Evolutionary conservation across 768 basidiomycete species (phyloP), one percentile per base, ranked within the genome.

Genomic region (Boletus subparvulus): DNA sequence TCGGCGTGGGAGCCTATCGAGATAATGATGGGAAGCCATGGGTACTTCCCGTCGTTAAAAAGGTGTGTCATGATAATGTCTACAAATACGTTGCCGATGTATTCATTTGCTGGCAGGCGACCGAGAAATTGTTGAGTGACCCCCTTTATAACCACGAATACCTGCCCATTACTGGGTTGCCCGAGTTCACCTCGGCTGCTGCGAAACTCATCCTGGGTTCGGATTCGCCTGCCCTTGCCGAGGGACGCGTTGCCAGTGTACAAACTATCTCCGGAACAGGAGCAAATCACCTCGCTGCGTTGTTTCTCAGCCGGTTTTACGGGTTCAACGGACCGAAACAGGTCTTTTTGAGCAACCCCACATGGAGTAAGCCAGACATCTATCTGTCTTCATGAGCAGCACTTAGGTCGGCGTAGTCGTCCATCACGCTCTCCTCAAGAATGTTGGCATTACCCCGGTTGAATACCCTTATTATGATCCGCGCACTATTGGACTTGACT

Each of bases 201-300:
- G 92, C 88, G 14, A 86, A 83, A 64, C 75, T 98, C 47, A 88
- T 96, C 43, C 79, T 97, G 40, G 92, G 93, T 7, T 36, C 78
- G n/a, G 76, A 84, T 46, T 89, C 89, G 16, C 77, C 80, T 50
- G 90, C 86, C 14, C 75, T 98, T 58, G 74, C 79, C 61, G 88
- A 92, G 58, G 78, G 77, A 32, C 84, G 92, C 49, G 86, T 86
- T 33, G 79, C 83, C 40, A 90, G 87, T 69, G 90, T 90, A 46
- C 95, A 98, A 76, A 95, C 95, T 14, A 90, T 97, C 62, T 96
- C 93, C 14, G 95, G 95, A 28, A 98, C 95, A 3, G 95, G 95
- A 48, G 95, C 95, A 47, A 95, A 96, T 77, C 94, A 96, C 73
- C 82, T 96, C 47, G 95, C 86, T 26, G 94, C 87, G 3, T 75